Percentiles rank a stretch among this genome's conserved stretches.
phyloP scores from a whole-genome alignment of 768 basidiomycete genomes.

The Suillus clintonianus region DNA sequence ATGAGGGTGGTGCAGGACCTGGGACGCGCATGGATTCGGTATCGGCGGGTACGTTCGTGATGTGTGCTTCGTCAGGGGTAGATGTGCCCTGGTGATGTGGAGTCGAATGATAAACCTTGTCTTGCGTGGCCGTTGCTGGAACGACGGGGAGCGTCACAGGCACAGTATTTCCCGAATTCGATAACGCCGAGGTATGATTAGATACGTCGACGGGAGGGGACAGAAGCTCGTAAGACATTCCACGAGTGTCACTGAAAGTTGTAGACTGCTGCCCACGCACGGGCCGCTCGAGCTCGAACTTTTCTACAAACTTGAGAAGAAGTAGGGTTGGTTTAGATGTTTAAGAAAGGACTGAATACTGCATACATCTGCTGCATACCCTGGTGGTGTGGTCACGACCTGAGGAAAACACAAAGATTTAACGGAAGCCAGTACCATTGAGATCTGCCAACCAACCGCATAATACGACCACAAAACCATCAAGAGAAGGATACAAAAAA shows the following conservation, averaged over 20 bases:
- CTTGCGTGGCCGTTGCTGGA: slow-evolving; percentile 16
- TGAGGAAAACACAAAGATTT: slow-evolving; percentile 26
- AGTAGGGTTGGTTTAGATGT: slow-evolving; percentile 9
- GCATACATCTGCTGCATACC: slow-evolving; percentile 67
- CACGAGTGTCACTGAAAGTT: slow-evolving; percentile 25
- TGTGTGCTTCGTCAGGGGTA: slow-evolving; percentile 21
- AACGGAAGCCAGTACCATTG: background rate
- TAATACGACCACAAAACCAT: slow-evolving; percentile 81
- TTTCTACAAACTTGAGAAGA: slow-evolving; percentile 24
- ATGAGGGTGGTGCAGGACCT: slow-evolving; percentile 6
- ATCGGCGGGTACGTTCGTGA: slow-evolving; percentile 3
- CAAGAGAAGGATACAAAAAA: slow-evolving; percentile 63
- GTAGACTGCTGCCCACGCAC: slow-evolving; percentile 15
- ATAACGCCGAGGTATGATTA: slow-evolving; percentile 21
- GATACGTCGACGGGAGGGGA: slow-evolving; percentile 15
- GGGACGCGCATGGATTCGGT: slow-evolving; percentile 13
- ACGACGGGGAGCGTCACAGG: slow-evolving; percentile 7
- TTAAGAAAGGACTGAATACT: background rate
- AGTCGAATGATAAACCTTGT: slow-evolving; percentile 17
- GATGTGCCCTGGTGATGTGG: background rate
- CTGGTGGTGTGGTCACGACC: slow-evolving; percentile 69
- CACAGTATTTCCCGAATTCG: slow-evolving; percentile 21
- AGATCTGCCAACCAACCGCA: slow-evolving; percentile 47
- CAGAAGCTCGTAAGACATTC: slow-evolving; percentile 29
- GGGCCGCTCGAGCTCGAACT: slow-evolving; percentile 4